A percentile compares a stretch with the other conserved stretches of the same genome.
Evolutionary conservation across 129 eudicot genomes (phyloP).

Genomic region (Sambucus nigra): DNA sequence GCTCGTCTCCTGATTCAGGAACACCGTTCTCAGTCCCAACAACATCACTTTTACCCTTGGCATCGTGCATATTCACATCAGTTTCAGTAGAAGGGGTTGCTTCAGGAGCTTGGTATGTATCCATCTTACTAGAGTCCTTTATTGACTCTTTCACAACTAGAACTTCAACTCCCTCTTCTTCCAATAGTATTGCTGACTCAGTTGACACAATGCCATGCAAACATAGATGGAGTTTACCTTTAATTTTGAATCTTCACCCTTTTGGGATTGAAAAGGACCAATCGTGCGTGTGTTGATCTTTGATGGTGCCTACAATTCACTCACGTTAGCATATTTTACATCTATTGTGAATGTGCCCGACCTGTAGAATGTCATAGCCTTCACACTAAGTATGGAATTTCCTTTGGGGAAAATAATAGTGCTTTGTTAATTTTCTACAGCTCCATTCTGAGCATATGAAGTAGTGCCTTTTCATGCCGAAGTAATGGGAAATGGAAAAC

Average conservation of each 20-base stretch:
- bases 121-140: constrained; percentile 57
- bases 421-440: constrained; percentile 47
- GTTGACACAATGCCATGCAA: constrained; percentile 75
- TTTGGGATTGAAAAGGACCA: constrained; percentile 80
- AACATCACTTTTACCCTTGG: constrained; percentile 26
- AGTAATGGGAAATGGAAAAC: constrained; percentile 66
- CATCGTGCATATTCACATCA: constrained; percentile 85
- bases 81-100: constrained; percentile 31
- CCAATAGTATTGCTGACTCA: constrained; percentile 83
- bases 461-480: constrained; percentile 72
- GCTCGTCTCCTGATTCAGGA: constrained; percentile 42
- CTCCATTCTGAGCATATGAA: constrained; percentile 45
- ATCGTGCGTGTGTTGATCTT: constrained; percentile 85
- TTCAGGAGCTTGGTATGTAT: constrained; percentile 51
- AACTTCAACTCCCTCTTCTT: constrained; percentile 75
- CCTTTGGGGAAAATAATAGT: constrained; percentile 77
- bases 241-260: constrained; percentile 64
- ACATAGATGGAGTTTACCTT: constrained; percentile 72
- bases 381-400: constrained; percentile 62
- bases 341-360: constrained; percentile 71
- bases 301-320: constrained; percentile 63
- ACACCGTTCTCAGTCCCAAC: constrained; percentile 69
- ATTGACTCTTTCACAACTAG: constrained; percentile 52
- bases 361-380: constrained; percentile 66
- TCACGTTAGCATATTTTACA: constrained; percentile 76